Evolutionary conservation across 169 alveolate species (phyloP).

Genomic region (Plasmodium ovale): DNA sequence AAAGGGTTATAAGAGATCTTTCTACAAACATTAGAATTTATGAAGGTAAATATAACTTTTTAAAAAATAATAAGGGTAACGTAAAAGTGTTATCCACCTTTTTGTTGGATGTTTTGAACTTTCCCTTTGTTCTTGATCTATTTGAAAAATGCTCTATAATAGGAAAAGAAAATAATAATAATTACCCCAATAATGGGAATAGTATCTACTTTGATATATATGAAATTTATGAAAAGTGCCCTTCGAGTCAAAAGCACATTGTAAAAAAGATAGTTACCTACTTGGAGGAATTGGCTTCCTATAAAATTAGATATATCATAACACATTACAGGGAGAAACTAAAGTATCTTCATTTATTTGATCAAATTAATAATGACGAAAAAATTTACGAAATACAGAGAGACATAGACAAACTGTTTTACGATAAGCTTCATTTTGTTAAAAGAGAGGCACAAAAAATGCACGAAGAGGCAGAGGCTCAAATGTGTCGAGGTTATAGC

Average conservation of each 20-base stretch:
- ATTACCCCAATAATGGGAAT: background rate
- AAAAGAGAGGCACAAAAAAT: background rate
- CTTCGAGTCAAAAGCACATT: conserved; percentile 9
- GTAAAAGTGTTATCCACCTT: conserved; percentile 18
- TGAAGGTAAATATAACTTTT: conserved; percentile 44
- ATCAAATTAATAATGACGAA: conserved; percentile 18
- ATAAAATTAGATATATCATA: conserved; percentile 18
- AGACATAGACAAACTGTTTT: conserved; percentile 30
- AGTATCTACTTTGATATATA: conserved; percentile 27
- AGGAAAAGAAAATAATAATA: conserved; percentile 1
- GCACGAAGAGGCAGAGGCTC: background rate
- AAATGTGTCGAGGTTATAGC: no score
- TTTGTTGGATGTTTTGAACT: conserved; percentile 12
- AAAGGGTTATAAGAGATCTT: conserved; percentile 15
- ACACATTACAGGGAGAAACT: conserved; percentile 21
- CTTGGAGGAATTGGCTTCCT: conserved; percentile 38
- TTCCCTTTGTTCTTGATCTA: conserved; percentile 16
- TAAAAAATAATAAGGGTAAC: conserved; percentile 49
- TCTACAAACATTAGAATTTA: conserved; percentile 34
- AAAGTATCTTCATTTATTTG: conserved; percentile 16
- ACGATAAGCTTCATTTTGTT: conserved; percentile 2
- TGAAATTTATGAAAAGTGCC: conserved; percentile 27
- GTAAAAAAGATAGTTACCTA: conserved; percentile 23
- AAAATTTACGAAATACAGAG: conserved; percentile 23
- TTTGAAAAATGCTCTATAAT: conserved; percentile 22